Conservation (phyloP, 2,329 filamentous ascomycete genomes). For the Epichloe sibirici region DNA sequence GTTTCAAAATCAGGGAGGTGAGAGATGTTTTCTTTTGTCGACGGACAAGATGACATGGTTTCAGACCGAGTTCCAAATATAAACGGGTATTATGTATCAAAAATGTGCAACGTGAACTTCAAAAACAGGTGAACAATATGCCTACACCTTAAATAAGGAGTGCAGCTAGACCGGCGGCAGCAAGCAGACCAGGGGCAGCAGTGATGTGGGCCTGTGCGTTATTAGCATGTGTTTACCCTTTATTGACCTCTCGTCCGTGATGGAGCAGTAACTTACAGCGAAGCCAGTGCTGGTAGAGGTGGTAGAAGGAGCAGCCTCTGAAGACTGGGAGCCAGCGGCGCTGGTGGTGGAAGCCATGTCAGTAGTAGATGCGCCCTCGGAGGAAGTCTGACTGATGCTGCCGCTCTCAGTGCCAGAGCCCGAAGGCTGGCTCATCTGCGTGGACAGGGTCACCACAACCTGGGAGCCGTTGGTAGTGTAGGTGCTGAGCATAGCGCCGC, state of each 20-base stretch:
- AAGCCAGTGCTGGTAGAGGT: slow-evolving; percentile 11
- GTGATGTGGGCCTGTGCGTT: slow-evolving; percentile 26
- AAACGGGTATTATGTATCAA: slow-evolving; percentile 31
- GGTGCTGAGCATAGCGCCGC: slow-evolving; percentile 11
- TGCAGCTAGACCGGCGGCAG: slow-evolving; percentile 36
- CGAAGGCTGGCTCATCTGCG: slow-evolving; percentile 10
- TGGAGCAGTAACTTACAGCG: slow-evolving; percentile 17
- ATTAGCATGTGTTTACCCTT: not conserved
- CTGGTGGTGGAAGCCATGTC: not conserved
- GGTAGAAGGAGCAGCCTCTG: not conserved
- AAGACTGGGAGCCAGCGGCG: not conserved
- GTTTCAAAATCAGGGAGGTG: slow-evolving; percentile 15
- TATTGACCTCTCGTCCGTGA: not conserved
- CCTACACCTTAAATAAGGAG: slow-evolving; percentile 31
- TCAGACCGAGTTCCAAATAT: slow-evolving; percentile 14
- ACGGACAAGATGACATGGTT: slow-evolving; percentile 14
- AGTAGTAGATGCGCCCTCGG: slow-evolving; percentile 8
- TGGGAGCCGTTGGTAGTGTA: slow-evolving; percentile 12
- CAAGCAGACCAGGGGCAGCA: slow-evolving; percentile 34
- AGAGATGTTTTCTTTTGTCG: slow-evolving; percentile 10
- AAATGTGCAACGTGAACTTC: slow-evolving; percentile 24
- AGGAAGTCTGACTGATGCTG: slow-evolving; percentile 7
- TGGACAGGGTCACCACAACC: slow-evolving; percentile 17
- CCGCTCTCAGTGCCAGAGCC: slow-evolving; percentile 11
- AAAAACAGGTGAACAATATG: slow-evolving; percentile 8